Conservation (phyloP, 1,284 basidiomycete genomes). For the Thelephora terrestris region DNA sequence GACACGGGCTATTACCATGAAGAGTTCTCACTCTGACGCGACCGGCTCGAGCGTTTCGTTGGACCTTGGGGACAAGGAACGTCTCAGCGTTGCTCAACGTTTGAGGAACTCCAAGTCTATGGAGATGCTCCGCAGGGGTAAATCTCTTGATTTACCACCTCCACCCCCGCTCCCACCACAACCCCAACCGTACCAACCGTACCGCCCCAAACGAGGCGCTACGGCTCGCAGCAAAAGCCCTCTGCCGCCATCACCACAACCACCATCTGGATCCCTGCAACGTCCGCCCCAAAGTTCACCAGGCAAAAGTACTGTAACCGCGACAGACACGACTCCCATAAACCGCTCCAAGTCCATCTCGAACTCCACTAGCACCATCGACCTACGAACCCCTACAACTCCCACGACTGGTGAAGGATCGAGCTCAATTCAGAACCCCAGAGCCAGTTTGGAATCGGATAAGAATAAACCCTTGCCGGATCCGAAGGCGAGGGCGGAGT, state of each 20-base stretch:
- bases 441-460: neutral
- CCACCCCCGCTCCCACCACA: slow-evolving; percentile 4
- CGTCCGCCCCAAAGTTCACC: no score
- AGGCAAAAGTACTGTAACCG: no score
- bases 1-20: neutral
- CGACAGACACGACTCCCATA: no score
- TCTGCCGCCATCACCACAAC: neutral
- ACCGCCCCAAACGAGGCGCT: neutral
- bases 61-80: neutral
- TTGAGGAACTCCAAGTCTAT: slow-evolving; percentile 36
- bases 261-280: neutral
- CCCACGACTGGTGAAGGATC: slow-evolving; percentile 87
- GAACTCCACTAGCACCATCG: no score
- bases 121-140: slow-evolving; percentile 18
- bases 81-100: slow-evolving; percentile 26
- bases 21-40: neutral
- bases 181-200: neutral
- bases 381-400: no score
- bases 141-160: slow-evolving; percentile 11
- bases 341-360: no score
- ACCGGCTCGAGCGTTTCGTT: neutral
- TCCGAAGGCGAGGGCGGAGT: neutral
- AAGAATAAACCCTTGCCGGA: no score
- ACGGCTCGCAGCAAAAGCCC: no score
- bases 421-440: slow-evolving; percentile 70